phyloP scores from a whole-genome alignment of 2,329 filamentous ascomycete genomes.

The Trichoderma sp. region DNA sequence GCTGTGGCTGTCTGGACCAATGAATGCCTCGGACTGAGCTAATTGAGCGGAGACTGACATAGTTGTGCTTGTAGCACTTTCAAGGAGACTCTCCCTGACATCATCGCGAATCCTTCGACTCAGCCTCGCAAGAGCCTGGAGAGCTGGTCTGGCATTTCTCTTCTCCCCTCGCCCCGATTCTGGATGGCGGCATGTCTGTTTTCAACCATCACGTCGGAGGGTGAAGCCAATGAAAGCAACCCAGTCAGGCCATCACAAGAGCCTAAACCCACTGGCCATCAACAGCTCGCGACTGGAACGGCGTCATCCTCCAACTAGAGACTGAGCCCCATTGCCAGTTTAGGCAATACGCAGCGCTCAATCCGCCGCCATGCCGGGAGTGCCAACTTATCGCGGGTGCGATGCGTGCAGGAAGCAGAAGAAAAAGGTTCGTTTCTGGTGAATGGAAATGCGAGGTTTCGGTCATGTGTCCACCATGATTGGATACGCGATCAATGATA shows the following conservation, averaged over 20 bases:
- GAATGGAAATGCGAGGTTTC: not conserved
- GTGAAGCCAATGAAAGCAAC: not conserved
- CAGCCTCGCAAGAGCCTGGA: not conserved
- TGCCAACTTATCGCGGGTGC: slow-evolving; percentile 53
- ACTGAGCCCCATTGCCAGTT: not conserved
- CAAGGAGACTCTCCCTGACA: not conserved
- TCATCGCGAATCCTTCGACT: slow-evolving; percentile 8
- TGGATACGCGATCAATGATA: not conserved
- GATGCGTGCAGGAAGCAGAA: slow-evolving; percentile 54
- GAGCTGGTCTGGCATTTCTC: not conserved
- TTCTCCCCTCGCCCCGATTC: not conserved
- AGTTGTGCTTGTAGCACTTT: not conserved
- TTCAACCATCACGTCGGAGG: not conserved
- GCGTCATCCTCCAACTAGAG: not conserved
- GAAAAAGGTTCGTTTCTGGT: slow-evolving; percentile 49
- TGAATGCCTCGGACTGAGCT: not conserved
- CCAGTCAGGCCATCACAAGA: not conserved
- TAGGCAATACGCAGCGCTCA: slow-evolving; percentile 16
- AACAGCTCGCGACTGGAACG: not conserved
- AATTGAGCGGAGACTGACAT: not conserved
- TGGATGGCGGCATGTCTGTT: not conserved
- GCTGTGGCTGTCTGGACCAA: not conserved
- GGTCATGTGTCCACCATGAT: not conserved
- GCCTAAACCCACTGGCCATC: not conserved
- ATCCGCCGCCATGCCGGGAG: slow-evolving; percentile 48